Evolutionary conservation across 2,329 filamentous ascomycete genomes (phyloP).

Genomic region (Alternaria alternata): DNA sequence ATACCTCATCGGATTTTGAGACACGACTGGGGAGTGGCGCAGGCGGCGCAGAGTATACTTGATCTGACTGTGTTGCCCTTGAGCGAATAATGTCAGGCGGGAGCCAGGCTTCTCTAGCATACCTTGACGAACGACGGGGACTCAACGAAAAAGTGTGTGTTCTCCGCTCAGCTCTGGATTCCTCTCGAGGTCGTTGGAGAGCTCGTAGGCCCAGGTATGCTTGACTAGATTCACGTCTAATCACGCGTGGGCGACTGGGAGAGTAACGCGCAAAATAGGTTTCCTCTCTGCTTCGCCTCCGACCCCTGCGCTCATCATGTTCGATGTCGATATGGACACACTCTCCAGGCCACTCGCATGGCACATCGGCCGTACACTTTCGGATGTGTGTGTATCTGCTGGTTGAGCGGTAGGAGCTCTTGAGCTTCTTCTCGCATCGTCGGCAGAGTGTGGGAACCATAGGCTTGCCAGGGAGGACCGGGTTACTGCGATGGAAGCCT

Average conservation of each 20-base stretch:
- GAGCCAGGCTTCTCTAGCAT: conserved; percentile 26
- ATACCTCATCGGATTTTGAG: conserved; percentile 27
- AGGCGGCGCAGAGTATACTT: conserved; percentile 4
- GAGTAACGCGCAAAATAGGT: conserved; percentile 27
- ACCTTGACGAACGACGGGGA: conserved; percentile 28
- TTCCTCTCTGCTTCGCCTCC: conserved; percentile 32
- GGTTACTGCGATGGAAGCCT: conserved; percentile 46
- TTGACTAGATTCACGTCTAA: conserved; percentile 30
- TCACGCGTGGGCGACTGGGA: conserved; percentile 24
- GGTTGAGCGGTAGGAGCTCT: conserved; percentile 18
- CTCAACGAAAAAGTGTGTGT: conserved; percentile 31
- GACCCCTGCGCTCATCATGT: conserved; percentile 32
- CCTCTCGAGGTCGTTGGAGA: conserved; percentile 29
- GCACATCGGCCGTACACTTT: conserved; percentile 33
- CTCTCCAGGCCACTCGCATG: conserved; percentile 38
- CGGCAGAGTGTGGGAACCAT: conserved; percentile 37
- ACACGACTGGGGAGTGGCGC: conserved; percentile 7
- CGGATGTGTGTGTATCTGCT: conserved; percentile 31
- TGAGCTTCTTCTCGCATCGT: conserved; percentile 41
- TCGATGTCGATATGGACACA: conserved; percentile 27
- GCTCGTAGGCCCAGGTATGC: conserved; percentile 35
- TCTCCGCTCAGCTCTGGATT: conserved; percentile 16
- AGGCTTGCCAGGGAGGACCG: conserved; percentile 44
- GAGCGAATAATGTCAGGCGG: conserved; percentile 28
- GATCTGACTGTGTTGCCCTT: conserved; percentile 2